Percentiles rank a stretch among this genome's conserved stretches.
phyloP scores from a whole-genome alignment of 495 filamentous ascomycete genomes.

The Rhypophila decipiens region DNA sequence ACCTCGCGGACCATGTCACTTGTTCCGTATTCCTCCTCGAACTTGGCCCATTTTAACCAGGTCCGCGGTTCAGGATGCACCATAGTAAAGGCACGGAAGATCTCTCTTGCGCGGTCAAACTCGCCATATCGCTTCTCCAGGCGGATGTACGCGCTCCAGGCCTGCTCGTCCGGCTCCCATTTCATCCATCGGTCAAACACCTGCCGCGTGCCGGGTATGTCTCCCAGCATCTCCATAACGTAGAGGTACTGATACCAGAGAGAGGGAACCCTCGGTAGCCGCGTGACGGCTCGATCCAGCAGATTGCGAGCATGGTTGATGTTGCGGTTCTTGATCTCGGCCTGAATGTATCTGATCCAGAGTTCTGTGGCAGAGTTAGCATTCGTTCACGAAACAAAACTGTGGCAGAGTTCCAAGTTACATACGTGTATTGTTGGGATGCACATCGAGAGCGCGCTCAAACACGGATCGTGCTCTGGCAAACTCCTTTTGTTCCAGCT shows the following conservation, averaged over 20 bases:
- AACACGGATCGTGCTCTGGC: constrained; percentile 94
- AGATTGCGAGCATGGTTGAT: constrained; percentile 97
- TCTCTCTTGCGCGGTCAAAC: constrained; percentile 72
- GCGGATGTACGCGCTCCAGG: constrained; percentile 95
- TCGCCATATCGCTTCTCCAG: constrained; percentile 92
- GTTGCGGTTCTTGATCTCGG: constrained; percentile 93
- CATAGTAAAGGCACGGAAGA: constrained; percentile 85
- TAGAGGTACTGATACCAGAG: constrained; percentile 99
- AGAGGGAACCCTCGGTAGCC: constrained; percentile 85
- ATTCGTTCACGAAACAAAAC: neutral
- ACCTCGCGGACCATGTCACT: constrained; percentile 89
- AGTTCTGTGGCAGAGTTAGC: constrained; percentile 18
- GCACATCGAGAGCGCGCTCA: constrained; percentile 90
- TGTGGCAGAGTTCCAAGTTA: constrained; percentile 29
- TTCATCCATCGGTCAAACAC: constrained; percentile 98
- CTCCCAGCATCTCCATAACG: constrained; percentile 95
- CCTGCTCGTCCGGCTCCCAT: constrained; percentile 94
- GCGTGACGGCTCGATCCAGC: constrained; percentile 89
- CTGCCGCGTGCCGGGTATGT: constrained; percentile 85
- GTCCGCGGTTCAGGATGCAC: constrained; percentile 94
- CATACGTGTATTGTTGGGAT: constrained; percentile 72
- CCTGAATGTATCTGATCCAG: constrained; percentile 84
- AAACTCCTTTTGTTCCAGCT: constrained; percentile 97
- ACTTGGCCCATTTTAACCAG: constrained; percentile 98
- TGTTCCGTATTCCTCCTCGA: constrained; percentile 92